Evolutionary conservation across 148 eudicot genomes (phyloP).

Genomic region (Rhododendron mucronatum): DNA sequence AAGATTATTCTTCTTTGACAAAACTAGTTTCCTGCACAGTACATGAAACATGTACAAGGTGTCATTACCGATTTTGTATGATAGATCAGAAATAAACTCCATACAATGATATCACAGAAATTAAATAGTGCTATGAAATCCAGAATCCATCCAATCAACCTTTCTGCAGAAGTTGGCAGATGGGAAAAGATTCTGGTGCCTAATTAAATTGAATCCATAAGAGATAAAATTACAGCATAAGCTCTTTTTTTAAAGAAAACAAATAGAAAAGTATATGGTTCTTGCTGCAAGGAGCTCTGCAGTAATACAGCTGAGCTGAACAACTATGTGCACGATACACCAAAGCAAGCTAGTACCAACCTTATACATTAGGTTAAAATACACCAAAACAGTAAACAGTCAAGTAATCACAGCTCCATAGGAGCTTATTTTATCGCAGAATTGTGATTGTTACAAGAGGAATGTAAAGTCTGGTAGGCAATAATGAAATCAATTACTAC

Average conservation of each 20-base stretch:
- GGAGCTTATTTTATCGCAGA: too few relatives aligned
- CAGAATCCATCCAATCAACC: background rate
- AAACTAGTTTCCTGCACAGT: conserved; percentile 59
- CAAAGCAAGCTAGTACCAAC: background rate
- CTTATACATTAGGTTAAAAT: background rate
- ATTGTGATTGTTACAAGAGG: background rate
- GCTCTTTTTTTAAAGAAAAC: background rate
- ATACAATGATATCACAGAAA: background rate
- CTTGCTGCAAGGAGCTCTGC: background rate
- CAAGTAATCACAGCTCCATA: background rate
- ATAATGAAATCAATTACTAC: background rate
- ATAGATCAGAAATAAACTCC: background rate
- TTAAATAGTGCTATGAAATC: background rate
- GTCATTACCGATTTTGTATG: background rate
- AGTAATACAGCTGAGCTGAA: background rate
- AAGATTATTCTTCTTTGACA: conserved; percentile 37
- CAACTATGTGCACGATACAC: background rate
- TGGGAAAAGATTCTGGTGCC: background rate
- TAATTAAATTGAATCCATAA: background rate
- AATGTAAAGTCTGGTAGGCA: background rate
- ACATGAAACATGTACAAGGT: conserved; percentile 1
- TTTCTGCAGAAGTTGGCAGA: background rate
- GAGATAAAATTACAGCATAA: background rate
- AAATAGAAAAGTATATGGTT: background rate
- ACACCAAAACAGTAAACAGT: background rate